Base-by-base conservation (phyloP, 768 basidiomycete genomes). In the Hericium rajendrae region DNA sequence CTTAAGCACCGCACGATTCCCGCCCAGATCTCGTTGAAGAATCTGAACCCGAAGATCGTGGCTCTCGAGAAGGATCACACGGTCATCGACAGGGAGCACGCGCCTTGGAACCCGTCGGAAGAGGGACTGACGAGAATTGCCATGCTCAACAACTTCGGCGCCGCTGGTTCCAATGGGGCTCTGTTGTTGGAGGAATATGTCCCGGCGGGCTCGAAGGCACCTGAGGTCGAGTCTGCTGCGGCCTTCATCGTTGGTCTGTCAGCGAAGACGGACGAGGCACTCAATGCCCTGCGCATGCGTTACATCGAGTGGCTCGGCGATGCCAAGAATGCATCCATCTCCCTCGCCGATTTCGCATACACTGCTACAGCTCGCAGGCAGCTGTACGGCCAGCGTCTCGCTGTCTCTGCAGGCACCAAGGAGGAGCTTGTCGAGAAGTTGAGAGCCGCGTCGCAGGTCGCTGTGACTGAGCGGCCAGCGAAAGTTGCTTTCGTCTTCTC, bases 141-240 rank as follows among this genome's bases (percentile, higher is more conserved):
- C 1, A 61, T 88, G 24, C 70, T 90, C 55, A 88, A 86, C 62
- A 89, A 87, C 62, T 90, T 86, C 61, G 88, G 88, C 18, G 86
- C 86, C 0, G 76, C 86, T 22, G 87, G 87, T 0, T 86, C 85
- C 8, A 88, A 88, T 58, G 75, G 78, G 2, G 79, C 84, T 0
- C 62, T 87, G 12, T 50, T 88, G 6, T 62, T 88, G 2, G 82
- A 88, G 60, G 85, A 87, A 62, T 68, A 40, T 24, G 18, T 63
- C 13, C 18, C 54, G 12, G 28, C 46, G 20, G 38, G n/a, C 22
- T n/a, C 28, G 3, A 20, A 39, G 37, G 38, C 20, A 26, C 24
- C 12, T 15, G 28, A 38, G 9, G n/a, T 37, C 4, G 39, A 50
- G 18, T 10, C 51, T 8, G 6, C 51, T 18, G 50, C 74, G 22